A percentile compares a stretch with the other conserved stretches of the same genome.
Evolutionary conservation across 2,329 filamentous ascomycete species (phyloP).

Genomic region (Penicillium oxalicum): DNA sequence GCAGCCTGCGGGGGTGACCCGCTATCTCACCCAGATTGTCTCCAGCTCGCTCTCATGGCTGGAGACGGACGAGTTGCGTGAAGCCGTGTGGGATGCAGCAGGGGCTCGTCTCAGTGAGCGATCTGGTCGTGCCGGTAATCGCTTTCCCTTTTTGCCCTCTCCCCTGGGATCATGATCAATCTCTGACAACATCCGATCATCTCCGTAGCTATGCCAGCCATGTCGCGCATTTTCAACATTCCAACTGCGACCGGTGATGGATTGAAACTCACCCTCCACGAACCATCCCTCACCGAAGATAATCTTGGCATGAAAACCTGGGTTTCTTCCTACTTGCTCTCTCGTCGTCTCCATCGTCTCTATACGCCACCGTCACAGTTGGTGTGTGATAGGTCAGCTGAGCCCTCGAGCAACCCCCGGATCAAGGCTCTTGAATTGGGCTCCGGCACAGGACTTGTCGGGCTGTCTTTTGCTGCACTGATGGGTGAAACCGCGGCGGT

Average conservation of each 20-base stretch:
- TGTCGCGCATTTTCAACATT: slow-evolving; percentile 57
- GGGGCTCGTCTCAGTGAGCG: slow-evolving; percentile 76
- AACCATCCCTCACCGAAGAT: slow-evolving; percentile 82
- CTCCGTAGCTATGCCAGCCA: slow-evolving; percentile 53
- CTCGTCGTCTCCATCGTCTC: slow-evolving; percentile 56
- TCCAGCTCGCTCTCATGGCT: slow-evolving; percentile 43
- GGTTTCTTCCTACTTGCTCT: slow-evolving; percentile 83
- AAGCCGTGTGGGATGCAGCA: slow-evolving; percentile 64
- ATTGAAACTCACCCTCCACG: slow-evolving; percentile 67
- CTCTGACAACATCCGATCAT: slow-evolving; percentile 10
- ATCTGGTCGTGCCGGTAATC: slow-evolving; percentile 65
- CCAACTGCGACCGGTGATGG: slow-evolving; percentile 39
- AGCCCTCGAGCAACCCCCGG: slow-evolving; percentile 9
- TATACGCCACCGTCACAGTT: slow-evolving; percentile 36
- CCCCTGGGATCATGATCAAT: neutral
- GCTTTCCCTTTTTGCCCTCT: neutral
- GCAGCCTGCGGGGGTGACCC: slow-evolving; percentile 36
- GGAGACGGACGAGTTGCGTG: slow-evolving; percentile 38
- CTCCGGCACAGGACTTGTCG: slow-evolving; percentile 85
- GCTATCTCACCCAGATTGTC: slow-evolving; percentile 45
- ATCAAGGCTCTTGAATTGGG: slow-evolving; percentile 66
- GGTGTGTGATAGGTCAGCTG: slow-evolving; percentile 22
- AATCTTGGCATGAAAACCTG: slow-evolving; percentile 91
- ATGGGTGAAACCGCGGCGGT: slow-evolving; percentile 55
- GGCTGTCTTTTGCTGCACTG: slow-evolving; percentile 71